Conservation (phyloP, 768 basidiomycete species). For the Ramaria sp. region DNA sequence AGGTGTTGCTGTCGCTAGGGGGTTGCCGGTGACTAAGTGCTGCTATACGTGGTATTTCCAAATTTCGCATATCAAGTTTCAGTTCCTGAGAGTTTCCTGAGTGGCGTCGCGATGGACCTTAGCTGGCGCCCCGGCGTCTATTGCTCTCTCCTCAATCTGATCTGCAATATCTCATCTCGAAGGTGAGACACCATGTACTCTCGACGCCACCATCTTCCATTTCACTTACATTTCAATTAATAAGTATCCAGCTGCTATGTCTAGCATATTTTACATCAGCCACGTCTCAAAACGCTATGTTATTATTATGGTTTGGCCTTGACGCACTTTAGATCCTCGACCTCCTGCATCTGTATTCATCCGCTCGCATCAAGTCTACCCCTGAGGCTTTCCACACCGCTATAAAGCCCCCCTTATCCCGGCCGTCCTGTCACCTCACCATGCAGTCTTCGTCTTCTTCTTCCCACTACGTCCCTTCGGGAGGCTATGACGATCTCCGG, state of each 20-base stretch:
- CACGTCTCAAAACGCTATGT: too few species aligned
- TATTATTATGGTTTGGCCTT: too few species aligned
- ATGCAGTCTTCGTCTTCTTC: slow-evolving; percentile 7
- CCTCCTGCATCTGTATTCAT: too few species aligned
- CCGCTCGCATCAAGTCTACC: too few species aligned
- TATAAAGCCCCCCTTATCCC: slow-evolving; percentile 3
- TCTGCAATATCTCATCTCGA: neutral
- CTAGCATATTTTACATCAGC: too few species aligned
- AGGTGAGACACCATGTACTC: neutral
- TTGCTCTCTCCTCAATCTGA: neutral
- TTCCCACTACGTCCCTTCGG: neutral
- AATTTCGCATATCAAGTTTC: neutral
- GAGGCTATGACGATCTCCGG: slow-evolving; percentile 1
- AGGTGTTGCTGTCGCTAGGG: neutral
- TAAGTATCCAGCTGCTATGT: too few species aligned
- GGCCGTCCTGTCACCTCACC: neutral
- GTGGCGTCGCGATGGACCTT: neutral
- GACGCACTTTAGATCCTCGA: too few species aligned
- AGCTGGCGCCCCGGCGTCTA: neutral
- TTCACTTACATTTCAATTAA: too few species aligned
- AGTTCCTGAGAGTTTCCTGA: neutral
- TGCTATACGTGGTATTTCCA: neutral
- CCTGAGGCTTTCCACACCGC: neutral
- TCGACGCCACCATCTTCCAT: too few species aligned
- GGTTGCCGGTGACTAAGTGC: neutral